A percentile compares a stretch with the other conserved stretches of the same genome.
phyloP scores from a whole-genome alignment of 192 early-diverging fungal species.

The Diversispora epigaea region DNA sequence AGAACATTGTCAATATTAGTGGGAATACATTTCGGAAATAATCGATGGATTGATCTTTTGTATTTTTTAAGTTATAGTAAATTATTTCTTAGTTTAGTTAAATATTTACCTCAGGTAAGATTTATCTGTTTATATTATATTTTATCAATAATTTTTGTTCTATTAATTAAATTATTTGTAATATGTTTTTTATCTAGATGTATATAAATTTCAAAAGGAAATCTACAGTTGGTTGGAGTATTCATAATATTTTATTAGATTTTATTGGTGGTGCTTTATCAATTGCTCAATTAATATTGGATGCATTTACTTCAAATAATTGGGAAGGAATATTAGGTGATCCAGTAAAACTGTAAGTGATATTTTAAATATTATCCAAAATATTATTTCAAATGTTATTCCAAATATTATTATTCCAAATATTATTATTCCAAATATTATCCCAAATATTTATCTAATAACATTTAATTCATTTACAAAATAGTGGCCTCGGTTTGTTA shows the following conservation, averaged over 20 bases:
- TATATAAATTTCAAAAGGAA: slow-evolving; percentile 70
- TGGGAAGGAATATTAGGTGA: slow-evolving; percentile 62
- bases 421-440: neutral
- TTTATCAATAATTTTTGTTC: too few species aligned
- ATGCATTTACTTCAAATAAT: slow-evolving; percentile 60
- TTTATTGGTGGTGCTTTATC: slow-evolving; percentile 80
- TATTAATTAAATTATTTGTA: too few species aligned
- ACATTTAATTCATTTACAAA: slow-evolving; percentile 8
- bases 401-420: too few species aligned
- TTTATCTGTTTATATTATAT: neutral
- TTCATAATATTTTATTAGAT: slow-evolving; percentile 86
- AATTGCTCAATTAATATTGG: slow-evolving; percentile 74
- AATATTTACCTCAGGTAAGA: slow-evolving; percentile 73
- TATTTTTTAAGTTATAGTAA: slow-evolving; percentile 80
- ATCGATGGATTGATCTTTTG: slow-evolving; percentile 59
- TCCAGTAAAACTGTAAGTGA: slow-evolving; percentile 61
- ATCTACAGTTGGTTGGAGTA: slow-evolving; percentile 89
- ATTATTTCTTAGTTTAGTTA: slow-evolving; percentile 74
- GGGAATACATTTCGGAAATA: slow-evolving; percentile 25
- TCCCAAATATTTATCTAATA: neutral
- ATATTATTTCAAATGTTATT: neutral
- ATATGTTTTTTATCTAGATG: slow-evolving; percentile 50
- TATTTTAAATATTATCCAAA: too few species aligned
- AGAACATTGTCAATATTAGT: slow-evolving; percentile 38
- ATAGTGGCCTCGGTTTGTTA: slow-evolving; percentile 71